Evolutionary conservation across 2,329 filamentous ascomycete species (phyloP).

Genomic region (Huntiella bhutanensis): DNA sequence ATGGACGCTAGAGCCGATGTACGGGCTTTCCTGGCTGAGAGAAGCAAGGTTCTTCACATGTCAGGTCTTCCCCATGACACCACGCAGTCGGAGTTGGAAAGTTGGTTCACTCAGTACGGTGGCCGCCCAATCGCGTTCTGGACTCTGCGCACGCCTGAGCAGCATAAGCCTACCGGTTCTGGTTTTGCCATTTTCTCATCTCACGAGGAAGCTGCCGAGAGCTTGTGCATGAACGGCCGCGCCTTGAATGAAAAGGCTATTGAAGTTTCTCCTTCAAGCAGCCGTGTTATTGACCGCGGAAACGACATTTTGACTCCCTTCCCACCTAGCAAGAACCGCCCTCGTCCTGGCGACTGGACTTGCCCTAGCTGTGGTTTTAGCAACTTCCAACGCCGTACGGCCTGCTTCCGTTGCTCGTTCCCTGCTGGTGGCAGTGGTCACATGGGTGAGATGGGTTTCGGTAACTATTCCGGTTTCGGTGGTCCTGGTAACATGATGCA

Average conservation of each 20-base stretch:
- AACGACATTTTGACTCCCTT: conserved; percentile 93
- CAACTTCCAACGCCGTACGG: conserved; percentile 96
- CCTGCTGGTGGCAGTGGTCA: conserved; percentile 74
- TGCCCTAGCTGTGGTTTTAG: conserved; percentile 97
- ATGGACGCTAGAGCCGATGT: conserved; percentile 97
- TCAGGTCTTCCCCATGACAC: conserved; percentile 94
- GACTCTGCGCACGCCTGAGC: conserved; percentile 92
- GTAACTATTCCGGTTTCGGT: conserved; percentile 46
- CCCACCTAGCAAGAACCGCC: conserved; percentile 95
- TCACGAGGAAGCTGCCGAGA: conserved; percentile 96
- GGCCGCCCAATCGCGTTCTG: conserved; percentile 96
- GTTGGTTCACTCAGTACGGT: conserved; percentile 98
- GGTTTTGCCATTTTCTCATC: conserved; percentile 98
- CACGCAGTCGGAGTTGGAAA: conserved; percentile 94
- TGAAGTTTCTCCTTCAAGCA: conserved; percentile 94
- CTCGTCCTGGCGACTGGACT: conserved; percentile 94
- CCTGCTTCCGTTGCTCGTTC: conserved; percentile 97
- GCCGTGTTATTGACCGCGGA: conserved; percentile 83
- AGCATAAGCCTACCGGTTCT: conserved; percentile 97
- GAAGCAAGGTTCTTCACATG: conserved; percentile 96
- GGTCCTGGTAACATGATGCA: conserved; percentile 53
- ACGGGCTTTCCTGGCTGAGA: conserved; percentile 82
- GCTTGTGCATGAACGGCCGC: conserved; percentile 96
- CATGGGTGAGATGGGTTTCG: conserved; percentile 35
- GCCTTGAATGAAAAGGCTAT: conserved; percentile 98